Evolutionary conservation across 148 eudicot genomes (phyloP), one percentile per base, ranked within the genome.

Genomic region (Rhododendron griersonianum): DNA sequence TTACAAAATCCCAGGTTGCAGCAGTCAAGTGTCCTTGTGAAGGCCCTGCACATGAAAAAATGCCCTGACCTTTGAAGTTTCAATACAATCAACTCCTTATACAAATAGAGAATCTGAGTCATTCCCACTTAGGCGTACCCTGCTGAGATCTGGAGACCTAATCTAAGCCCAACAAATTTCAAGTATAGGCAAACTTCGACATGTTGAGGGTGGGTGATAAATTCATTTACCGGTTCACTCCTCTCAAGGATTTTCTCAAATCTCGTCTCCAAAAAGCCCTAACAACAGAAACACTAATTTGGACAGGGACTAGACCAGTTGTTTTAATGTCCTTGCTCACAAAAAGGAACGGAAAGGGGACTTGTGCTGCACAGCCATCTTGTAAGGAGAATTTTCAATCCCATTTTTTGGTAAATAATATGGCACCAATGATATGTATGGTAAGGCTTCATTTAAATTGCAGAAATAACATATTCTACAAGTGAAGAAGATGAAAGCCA

Each of bases 1-100:
- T 88, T 79, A 95, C 88, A 89, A 95, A 95, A 67, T 87, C 88
- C 99, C 98, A 95, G 57, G 98, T 91, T 30, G 77, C 84, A 76
- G 93, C 83, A 85, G 95, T 91, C 75, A 84, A 50, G 69, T 74
- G 61, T 50, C 91, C 89, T 86, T 89, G 86, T 78, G 90, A 83
- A 87, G 87, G 75, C 76, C 98, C 98, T 95, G 92, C 57, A 89
- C 45, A 82, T 73, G 30, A 78, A 65, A 84, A 30, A 75, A 75
- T 35, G 4, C 7, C 47, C 45, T 75, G 67, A 23, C 5, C 50
- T 11, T 48, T 30, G 21, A 82, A 80, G 33, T 19, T 83, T 57
- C 35, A 71, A 51, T 5, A 35, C 67, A 50, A 50, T 28, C 45
- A 47, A 69, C 55, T 69, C 57, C 47, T 11, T 82, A 0, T 37